Evolutionary conservation across 208 protist genomes (phyloP).

Genomic region (Wallacemonas sp.): DNA sequence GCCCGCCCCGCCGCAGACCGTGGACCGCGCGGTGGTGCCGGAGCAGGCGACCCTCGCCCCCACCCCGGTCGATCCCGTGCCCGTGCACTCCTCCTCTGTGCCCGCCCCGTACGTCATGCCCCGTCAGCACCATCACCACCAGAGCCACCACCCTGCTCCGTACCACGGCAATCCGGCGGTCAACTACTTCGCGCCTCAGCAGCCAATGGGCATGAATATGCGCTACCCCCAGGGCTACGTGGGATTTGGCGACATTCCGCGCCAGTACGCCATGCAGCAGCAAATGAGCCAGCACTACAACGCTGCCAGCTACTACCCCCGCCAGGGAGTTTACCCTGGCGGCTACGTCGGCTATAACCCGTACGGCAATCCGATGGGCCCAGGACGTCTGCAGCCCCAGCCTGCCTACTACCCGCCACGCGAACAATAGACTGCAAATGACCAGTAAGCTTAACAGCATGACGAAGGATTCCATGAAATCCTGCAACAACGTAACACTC

Average conservation of each 20-base stretch:
- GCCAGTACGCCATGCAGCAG: slow-evolving; percentile 18
- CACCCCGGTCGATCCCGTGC: not conserved
- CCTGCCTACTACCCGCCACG: slow-evolving; percentile 49
- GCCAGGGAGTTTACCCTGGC: slow-evolving; percentile 18
- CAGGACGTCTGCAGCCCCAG: slow-evolving; percentile 34
- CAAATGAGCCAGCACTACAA: slow-evolving; percentile 33
- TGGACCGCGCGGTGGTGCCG: slow-evolving; percentile 17
- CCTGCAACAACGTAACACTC: too few species aligned
- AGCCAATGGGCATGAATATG: not conserved
- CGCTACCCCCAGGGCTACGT: slow-evolving; percentile 2
- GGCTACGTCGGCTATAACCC: slow-evolving; percentile 3
- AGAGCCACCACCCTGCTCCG: slow-evolving; percentile 9
- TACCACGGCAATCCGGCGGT: slow-evolving; percentile 17
- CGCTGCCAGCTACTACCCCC: slow-evolving; percentile 26
- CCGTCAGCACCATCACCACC: slow-evolving; percentile 21
- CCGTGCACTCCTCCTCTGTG: slow-evolving; percentile 4
- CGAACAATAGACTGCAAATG: slow-evolving; percentile 24
- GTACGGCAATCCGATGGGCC: slow-evolving; percentile 17
- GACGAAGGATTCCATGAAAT: too few species aligned
- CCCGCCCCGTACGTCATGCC: slow-evolving; percentile 4
- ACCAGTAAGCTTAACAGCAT: too few species aligned
- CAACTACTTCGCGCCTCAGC: slow-evolving; percentile 20
- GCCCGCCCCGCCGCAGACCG: slow-evolving; percentile 13
- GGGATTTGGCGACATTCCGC: slow-evolving; percentile 11
- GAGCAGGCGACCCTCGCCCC: not conserved